Conservation (phyloP, 2,329 filamentous ascomycete species). For the Stemphylium vesicarium region DNA sequence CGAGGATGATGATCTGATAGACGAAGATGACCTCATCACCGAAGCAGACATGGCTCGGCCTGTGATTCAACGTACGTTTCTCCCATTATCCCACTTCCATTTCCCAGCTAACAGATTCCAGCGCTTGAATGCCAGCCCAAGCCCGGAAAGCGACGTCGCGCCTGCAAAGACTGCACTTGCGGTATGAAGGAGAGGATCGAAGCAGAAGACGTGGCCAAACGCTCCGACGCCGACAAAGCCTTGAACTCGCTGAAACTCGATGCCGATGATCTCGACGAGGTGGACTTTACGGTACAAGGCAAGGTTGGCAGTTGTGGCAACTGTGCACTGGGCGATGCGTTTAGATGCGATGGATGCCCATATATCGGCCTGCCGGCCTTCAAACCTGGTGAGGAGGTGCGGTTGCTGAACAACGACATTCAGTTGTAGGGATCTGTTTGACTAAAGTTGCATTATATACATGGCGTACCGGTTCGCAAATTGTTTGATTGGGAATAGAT, state of each 20-base stretch:
- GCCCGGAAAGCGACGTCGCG: conserved; percentile 83
- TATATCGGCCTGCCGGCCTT: conserved; percentile 94
- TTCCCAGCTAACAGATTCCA: conserved; percentile 42
- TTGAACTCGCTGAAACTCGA: conserved; percentile 74
- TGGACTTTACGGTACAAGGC: conserved; percentile 97
- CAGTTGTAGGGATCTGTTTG: conserved; percentile 65
- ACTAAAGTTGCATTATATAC: neutral
- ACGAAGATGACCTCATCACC: conserved; percentile 85
- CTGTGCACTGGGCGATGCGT: conserved; percentile 89
- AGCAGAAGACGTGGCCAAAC: conserved; percentile 78
- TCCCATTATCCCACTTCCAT: neutral
- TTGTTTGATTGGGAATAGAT: neutral
- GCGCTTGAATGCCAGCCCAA: conserved; percentile 88
- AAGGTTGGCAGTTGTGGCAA: conserved; percentile 96
- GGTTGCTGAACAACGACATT: conserved; percentile 82
- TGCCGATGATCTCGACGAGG: conserved; percentile 79
- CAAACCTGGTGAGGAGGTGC: conserved; percentile 94
- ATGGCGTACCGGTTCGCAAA: conserved; percentile 4
- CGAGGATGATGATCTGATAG: conserved; percentile 83
- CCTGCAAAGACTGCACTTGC: conserved; percentile 98
- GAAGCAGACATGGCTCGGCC: conserved; percentile 82
- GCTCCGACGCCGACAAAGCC: conserved; percentile 67
- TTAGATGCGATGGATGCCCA: conserved; percentile 70
- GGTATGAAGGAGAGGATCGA: conserved; percentile 85
- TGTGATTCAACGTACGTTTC: conserved; percentile 76